Percentiles rank a stretch among this genome's conserved stretches.
These are phyloP conservation scores for Phytophthora megakarya DNA, from an alignment of 352 stramenopile genomes.

Conservation along the genomic window DNA sequence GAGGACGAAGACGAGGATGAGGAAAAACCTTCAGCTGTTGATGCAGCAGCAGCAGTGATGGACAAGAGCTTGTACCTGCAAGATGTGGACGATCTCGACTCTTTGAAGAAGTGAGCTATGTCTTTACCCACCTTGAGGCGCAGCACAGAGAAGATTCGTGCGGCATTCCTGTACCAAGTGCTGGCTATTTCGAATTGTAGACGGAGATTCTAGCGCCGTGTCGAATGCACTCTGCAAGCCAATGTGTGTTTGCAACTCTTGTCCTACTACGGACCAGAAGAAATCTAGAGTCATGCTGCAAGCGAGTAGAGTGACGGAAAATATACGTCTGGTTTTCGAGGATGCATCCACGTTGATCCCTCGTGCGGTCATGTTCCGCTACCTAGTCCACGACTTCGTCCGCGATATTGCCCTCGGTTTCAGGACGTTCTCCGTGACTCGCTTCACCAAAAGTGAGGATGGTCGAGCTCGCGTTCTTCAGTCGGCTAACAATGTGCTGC, in stretches of 20 bases:
- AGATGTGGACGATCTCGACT: conserved; percentile 76
- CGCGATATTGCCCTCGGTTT: conserved; percentile 23
- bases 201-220: conserved; percentile 17
- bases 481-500: conserved; percentile 39
- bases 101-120: conserved; percentile 69
- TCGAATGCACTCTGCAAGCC: conserved; percentile 12
- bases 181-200: conserved; percentile 20
- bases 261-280: conserved; percentile 26
- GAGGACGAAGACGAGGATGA: conserved; percentile 54
- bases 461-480: conserved; percentile 62
- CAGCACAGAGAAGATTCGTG: conserved; percentile 12
- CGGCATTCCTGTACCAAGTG: conserved; percentile 17
- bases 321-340: conserved; percentile 35
- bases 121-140: conserved; percentile 4
- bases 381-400: conserved; percentile 28
- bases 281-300: conserved; percentile 29
- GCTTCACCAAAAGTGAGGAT: conserved; percentile 57
- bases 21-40: conserved; percentile 49
- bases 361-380: conserved; percentile 1
- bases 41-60: conserved; percentile 67
- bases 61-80: conserved; percentile 88
- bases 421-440: conserved; percentile 17
- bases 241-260: conserved; percentile 19
- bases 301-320: conserved; percentile 33
- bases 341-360: conserved; percentile 5